Base-by-base conservation (phyloP, 176 grass and related monocot species). In the Panicum miliaceum region DNA sequence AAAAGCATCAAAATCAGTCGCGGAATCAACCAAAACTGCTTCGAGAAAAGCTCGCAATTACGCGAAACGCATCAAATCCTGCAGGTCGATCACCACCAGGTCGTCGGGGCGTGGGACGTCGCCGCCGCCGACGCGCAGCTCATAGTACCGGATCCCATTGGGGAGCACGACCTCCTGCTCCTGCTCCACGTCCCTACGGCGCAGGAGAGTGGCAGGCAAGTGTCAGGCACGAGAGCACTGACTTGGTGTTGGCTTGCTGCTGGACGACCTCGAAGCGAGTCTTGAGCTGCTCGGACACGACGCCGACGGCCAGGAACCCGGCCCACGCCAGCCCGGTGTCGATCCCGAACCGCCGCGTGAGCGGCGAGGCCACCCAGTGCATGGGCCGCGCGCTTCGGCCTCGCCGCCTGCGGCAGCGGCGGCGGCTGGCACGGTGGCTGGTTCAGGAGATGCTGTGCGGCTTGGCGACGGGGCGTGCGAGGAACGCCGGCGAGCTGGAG, bases 271-370 rank as follows among this genome's bases (percentile, higher is more conserved):
- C 93, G 65, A 95, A 80, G 57, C 96, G 88, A 27, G 96, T 98
- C 91, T 98, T 98, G 88, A 98, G 84, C 89, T 95, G 96, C 93
- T 98, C 96, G 2, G 96, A 98, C 59, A 98, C 91, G 47, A 95
- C 92, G 45, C 96, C 96, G 52, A 85, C 67, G 59, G 93, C 89
- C 6, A 32, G 29, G 29, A 32, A 32, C 29, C 29, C 29, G 29
- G 29, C 29, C 29, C 29, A 32, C 29, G 29, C 29, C 29, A 32
- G 29, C 1, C 29, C 29, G 29, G 2, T 32, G 29, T 2, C 1
- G 29, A 32, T 32, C 29, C 29, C 29, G 29, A 32, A 32, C 29
- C 29, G 29, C 29, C 29, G 29, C 29, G 29, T 32, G 1, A 32
- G 29, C 29, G 29, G 2, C 29, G 29, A 32, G 29, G 29, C 29